Evolutionary conservation across 371 early-diverging fungal species (phyloP), one percentile per base, ranked within the genome.

Genomic region (Mucor irregularis): DNA sequence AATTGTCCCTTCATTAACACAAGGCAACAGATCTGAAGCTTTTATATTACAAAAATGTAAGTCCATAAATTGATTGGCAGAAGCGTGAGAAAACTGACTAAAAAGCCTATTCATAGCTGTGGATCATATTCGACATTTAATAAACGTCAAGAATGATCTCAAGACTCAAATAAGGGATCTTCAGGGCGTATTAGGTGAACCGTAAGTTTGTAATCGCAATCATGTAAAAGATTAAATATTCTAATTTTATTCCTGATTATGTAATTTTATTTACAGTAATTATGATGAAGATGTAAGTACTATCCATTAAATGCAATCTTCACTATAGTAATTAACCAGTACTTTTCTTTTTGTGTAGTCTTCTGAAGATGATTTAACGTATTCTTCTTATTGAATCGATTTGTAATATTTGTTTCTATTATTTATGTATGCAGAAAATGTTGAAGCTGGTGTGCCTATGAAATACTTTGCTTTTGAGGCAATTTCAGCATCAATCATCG

Each of bases 1-100:
- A 38, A 78, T 93, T 31, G 91, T 94, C 2, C 95, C 95, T 31
- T 76, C 85, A 2, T 73, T 93, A 31, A 80, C 73, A 22, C 78
- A 80, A 35, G 80, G 82, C 50, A 81, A 78, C 57, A 71, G 85
- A 45, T 82, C 82, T 52, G 85, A 83, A 57, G 84, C 84, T 0
- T 62, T 83, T 46, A 81, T 83, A 33, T 61, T 83, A 28, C 81
- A 83, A 46, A 81, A 83, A 68, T 81, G 84, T 83, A 73, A 64
- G 59, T 40, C 1, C 17, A 4, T 25, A 39, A 39, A 39, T 11
- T 7, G 25, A 25, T 40, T 30, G 19, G n/a, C n/a, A n/a, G n/a
- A 38, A 17, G 21, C 35, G 35, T 39, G 33, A 48, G 44, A 46
- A 44, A n/a, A n/a, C n/a, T n/a, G n/a, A n/a, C n/a, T n/a, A n/a